Evolutionary conservation across 1,284 basidiomycete species (phyloP), one percentile per base, ranked within the genome.

Genomic region (Puccinia hordei): DNA sequence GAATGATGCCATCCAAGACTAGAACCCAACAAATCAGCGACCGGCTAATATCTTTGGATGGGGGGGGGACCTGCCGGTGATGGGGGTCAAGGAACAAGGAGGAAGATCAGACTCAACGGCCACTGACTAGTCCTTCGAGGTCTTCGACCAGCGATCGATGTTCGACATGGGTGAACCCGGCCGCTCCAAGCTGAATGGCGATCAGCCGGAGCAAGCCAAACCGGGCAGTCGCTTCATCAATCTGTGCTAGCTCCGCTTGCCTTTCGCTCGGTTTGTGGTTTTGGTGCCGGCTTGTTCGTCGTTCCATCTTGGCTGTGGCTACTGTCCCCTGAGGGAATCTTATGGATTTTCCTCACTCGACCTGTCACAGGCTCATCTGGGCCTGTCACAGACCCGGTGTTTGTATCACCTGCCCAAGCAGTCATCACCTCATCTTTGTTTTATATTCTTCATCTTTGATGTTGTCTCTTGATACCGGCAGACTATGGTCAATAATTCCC

Each of bases 1-100:
- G 77, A 24, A 71, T 30, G 38, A 79, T 46, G 4, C 77, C 77
- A 46, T 79, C 77, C 24, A 79, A 30, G 38, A 79, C 77, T 79
- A 24, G n/a, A n/a, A n/a, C n/a, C n/a, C n/a, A n/a, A n/a, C n/a
- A n/a, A n/a, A n/a, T n/a, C n/a, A n/a, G n/a, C n/a, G n/a, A n/a
- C n/a, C n/a, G n/a, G n/a, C n/a, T n/a, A n/a, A n/a, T n/a, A n/a
- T n/a, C n/a, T n/a, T n/a, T n/a, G n/a, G n/a, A n/a, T n/a, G n/a
- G n/a, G n/a, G n/a, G n/a, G n/a, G n/a, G n/a, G n/a, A n/a, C n/a
- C n/a, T n/a, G n/a, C n/a, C n/a, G n/a, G n/a, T n/a, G n/a, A n/a
- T n/a, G n/a, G n/a, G n/a, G n/a, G n/a, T n/a, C n/a, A n/a, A 35
- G 24, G 27, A 13, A 19, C 30, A 63, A 41, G 38, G 53, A 59